Conservation (phyloP, 2,329 filamentous ascomycete species). For the Xylariaceae sp. region DNA sequence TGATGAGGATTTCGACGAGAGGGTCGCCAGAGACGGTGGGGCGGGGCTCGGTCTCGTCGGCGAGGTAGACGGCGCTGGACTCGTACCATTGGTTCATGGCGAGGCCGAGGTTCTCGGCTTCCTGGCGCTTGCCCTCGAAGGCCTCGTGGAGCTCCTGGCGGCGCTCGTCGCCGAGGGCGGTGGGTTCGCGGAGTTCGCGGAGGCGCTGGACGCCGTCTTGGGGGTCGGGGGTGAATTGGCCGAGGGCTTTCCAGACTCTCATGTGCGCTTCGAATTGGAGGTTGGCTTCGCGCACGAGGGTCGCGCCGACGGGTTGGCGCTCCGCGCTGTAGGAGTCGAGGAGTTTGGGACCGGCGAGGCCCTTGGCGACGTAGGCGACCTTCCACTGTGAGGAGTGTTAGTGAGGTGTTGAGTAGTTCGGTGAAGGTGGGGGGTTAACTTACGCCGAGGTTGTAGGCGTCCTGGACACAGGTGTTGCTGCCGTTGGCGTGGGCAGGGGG, state of each 20-base stretch:
- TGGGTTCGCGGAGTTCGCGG: conserved; percentile 33
- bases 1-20: conserved; percentile 27
- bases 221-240: conserved; percentile 36
- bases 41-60: conserved; percentile 23
- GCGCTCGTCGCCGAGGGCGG: conserved; percentile 32
- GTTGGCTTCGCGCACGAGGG: conserved; percentile 49
- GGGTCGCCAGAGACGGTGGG: conserved; percentile 29
- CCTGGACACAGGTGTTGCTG: conserved; percentile 54
- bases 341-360: conserved; percentile 33
- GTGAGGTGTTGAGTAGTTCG: not conserved
- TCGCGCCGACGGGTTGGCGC: conserved; percentile 44
- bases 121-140: conserved; percentile 47
- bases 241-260: conserved; percentile 42
- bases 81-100: conserved; percentile 47
- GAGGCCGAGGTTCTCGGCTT: conserved; percentile 38
- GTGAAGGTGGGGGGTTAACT: not conserved
- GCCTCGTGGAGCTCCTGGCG: conserved; percentile 36
- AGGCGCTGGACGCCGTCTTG: conserved; percentile 35
- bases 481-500: conserved; percentile 54
- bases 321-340: conserved; percentile 42
- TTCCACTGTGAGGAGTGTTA: conserved; percentile 40
- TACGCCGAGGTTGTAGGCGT: conserved; percentile 48
- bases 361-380: conserved; percentile 43
- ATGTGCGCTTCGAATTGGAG: conserved; percentile 50
- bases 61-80: conserved; percentile 35